Percentiles rank a stretch among this genome's conserved stretches.
phyloP scores from a whole-genome alignment of 148 eudicot genomes.

The Silene conica region DNA sequence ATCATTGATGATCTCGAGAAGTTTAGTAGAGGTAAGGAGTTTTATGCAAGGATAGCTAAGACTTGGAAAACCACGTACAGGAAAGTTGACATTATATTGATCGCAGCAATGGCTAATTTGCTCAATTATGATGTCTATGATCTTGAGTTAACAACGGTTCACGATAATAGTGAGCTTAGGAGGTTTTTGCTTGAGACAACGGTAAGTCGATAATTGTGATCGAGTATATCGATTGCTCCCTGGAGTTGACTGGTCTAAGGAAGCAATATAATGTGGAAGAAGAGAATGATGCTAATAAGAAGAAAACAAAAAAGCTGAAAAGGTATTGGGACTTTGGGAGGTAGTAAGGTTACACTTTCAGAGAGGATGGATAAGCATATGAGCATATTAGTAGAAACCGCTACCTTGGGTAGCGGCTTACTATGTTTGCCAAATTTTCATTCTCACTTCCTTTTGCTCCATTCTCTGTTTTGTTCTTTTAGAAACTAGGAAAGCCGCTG shows the following conservation, averaged over 20 bases:
- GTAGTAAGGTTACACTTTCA: constrained; percentile 33
- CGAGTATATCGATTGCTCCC: constrained; percentile 58
- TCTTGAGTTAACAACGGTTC: constrained; percentile 33
- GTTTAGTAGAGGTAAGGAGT: constrained; percentile 45
- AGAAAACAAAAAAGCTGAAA: constrained; percentile 13
- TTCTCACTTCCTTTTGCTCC: no score
- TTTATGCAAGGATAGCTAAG: constrained; percentile 43
- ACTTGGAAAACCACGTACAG: constrained; percentile 61
- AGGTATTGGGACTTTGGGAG: constrained; percentile 16
- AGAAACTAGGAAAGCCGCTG: no score
- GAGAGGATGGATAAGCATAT: no score
- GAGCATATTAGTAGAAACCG: no score
- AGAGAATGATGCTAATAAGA: constrained; percentile 13
- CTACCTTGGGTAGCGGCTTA: no score
- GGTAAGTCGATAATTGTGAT: constrained; percentile 46
- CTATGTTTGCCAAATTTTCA: no score
- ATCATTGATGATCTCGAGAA: constrained; percentile 48
- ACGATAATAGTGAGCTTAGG: constrained; percentile 44
- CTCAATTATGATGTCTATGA: constrained; percentile 38
- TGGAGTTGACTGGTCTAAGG: constrained; percentile 46
- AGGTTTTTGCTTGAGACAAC: constrained; percentile 44
- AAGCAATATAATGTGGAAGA: constrained; percentile 11
- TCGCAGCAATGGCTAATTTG: constrained; percentile 55
- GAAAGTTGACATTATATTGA: constrained; percentile 56
- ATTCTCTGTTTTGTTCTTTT: no score